phyloP scores from a whole-genome alignment of 768 basidiomycete genomes.

The Hygrophoropsis aurantiaca region DNA sequence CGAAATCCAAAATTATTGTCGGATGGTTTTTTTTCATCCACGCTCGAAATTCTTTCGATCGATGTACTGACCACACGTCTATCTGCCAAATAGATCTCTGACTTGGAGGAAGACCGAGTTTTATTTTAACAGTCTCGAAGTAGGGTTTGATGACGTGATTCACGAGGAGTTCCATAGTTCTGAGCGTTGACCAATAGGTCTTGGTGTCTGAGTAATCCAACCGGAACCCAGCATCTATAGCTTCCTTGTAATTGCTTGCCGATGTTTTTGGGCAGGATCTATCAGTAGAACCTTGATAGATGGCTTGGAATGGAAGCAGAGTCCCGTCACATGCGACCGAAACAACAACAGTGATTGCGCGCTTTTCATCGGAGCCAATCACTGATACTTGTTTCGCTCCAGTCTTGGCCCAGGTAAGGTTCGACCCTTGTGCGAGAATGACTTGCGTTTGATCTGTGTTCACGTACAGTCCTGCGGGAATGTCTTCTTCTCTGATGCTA shows the following conservation, averaged over 20 bases:
- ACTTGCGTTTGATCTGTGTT: conserved; percentile 40
- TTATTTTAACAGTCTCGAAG: conserved; percentile 17
- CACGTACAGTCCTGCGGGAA: conserved; percentile 28
- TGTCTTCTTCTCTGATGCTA: conserved; percentile 22
- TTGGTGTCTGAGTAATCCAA: conserved; percentile 23
- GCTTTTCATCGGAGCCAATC: conserved; percentile 39
- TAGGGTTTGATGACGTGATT: conserved; percentile 31
- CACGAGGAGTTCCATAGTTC: conserved; percentile 29
- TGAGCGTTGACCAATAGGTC: conserved; percentile 29
- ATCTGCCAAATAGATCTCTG: conserved; percentile 32
- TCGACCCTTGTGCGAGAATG: too few species aligned
- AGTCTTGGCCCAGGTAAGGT: conserved; percentile 26
- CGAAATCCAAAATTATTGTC: conserved; percentile 28
- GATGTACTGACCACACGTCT: conserved; percentile 38
- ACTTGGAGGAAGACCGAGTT: conserved; percentile 6
- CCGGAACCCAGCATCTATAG: conserved; percentile 15
- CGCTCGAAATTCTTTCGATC: conserved; percentile 29
- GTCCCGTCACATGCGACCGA: conserved; percentile 29
- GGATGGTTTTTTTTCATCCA: conserved; percentile 34
- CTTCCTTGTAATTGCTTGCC: conserved; percentile 17
- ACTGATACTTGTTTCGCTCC: conserved; percentile 36
- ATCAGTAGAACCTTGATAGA: conserved; percentile 31
- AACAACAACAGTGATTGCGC: conserved; percentile 39
- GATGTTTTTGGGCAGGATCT: conserved; percentile 20
- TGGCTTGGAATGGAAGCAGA: conserved; percentile 38